phyloP scores from a whole-genome alignment of 768 basidiomycete genomes.

The Astraeus odoratus region DNA sequence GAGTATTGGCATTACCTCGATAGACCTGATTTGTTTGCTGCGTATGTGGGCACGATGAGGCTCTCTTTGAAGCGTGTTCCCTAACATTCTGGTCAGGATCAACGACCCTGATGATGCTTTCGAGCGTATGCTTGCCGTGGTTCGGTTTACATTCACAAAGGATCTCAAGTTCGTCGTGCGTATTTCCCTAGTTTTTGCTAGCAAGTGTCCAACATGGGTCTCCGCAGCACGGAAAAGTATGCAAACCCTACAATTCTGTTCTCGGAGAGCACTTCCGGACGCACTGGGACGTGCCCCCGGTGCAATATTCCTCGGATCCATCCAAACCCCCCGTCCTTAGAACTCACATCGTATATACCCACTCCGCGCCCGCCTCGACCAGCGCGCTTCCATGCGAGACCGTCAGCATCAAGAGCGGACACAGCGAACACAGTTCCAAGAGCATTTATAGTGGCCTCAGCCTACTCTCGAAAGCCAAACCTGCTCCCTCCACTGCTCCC shows the following conservation, averaged over 20 bases:
- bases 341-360: conserved; percentile 28
- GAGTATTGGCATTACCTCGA: conserved; percentile 96
- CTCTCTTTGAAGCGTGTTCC: conserved; percentile 1
- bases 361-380: conserved; percentile 20
- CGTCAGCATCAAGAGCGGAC: conserved; percentile 40
- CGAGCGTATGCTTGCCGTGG: conserved; percentile 87
- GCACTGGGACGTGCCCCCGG: conserved; percentile 76
- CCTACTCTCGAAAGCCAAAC: conserved; percentile 43
- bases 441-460: conserved; percentile 54
- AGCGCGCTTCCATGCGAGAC: conserved; percentile 35
- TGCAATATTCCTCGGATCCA: conserved; percentile 43
- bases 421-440: conserved; percentile 51
- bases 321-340: conserved; percentile 40
- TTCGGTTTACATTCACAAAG: conserved; percentile 86
- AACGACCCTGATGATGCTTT: conserved; percentile 92
- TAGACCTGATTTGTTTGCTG: conserved; percentile 83
- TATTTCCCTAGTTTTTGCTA: conserved; percentile 9
- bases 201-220: conserved; percentile 2
- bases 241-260: conserved; percentile 89
- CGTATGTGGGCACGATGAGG: conserved; percentile 49
- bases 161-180: conserved; percentile 88
- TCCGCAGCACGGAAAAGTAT: conserved; percentile 77
- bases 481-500: conserved; percentile 22
- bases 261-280: conserved; percentile 86
- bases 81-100: conserved; percentile 45